phyloP scores from a whole-genome alignment of 2,329 filamentous ascomycete genomes.

The Xylariales sp. region DNA sequence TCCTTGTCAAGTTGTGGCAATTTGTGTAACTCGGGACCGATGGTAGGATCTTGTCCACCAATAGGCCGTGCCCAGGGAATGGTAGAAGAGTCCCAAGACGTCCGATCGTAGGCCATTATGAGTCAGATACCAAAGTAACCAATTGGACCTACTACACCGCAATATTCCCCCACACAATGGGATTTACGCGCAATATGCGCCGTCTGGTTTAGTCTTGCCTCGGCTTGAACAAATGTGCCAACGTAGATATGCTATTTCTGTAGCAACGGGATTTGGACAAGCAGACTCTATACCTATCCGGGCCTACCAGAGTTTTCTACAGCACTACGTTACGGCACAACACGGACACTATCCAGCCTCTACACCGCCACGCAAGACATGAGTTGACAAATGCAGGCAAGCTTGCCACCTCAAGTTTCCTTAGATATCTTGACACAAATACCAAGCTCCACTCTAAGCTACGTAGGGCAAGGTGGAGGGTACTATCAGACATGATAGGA shows the following conservation, averaged over 20 bases:
- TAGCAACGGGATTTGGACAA: conserved; percentile 18
- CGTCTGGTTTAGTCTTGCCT: conserved; percentile 18
- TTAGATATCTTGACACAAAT: conserved; percentile 42
- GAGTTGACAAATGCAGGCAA: conserved; percentile 40
- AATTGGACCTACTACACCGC: conserved; percentile 25
- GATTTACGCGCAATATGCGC: conserved; percentile 25
- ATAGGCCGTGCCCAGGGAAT: conserved; percentile 1
- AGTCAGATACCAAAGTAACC: conserved; percentile 26
- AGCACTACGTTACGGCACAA: conserved; percentile 9
- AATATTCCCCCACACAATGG: conserved; percentile 14
- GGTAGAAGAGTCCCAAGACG: conserved; percentile 12
- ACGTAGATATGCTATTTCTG: conserved; percentile 32
- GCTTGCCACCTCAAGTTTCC: conserved; percentile 40
- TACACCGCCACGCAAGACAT: conserved; percentile 43
- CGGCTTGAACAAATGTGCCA: conserved; percentile 23
- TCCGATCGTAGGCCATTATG: conserved; percentile 30
- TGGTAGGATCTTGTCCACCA: not conserved
- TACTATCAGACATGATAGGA: conserved; percentile 36
- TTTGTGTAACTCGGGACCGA: conserved; percentile 54
- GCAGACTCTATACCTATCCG: conserved; percentile 18
- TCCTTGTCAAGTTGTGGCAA: conserved; percentile 71
- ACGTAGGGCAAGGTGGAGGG: conserved; percentile 46
- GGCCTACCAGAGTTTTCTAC: conserved; percentile 15
- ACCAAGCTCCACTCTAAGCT: conserved; percentile 42
- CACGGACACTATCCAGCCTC: conserved; percentile 33